Conservation (phyloP, 139 green algal species). For the Volvox africanus region DNA sequence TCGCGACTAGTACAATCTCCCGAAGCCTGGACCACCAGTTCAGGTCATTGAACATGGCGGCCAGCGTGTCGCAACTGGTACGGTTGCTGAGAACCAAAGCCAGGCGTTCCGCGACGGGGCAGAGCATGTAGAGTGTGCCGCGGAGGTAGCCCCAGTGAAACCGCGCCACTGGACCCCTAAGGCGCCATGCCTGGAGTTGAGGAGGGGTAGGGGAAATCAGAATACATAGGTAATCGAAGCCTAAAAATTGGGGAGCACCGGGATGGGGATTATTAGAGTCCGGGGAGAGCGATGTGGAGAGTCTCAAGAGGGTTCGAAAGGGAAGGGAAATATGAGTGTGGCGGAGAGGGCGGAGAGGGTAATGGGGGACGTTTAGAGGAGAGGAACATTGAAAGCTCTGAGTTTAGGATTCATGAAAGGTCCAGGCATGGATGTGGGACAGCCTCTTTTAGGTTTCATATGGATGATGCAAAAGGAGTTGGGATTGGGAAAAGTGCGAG, state of each 20-base stretch:
- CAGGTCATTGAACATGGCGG: conserved; percentile 2
- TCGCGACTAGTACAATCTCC: conserved; percentile 17
- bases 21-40: conserved; percentile 25
- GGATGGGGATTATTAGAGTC: too few species aligned
- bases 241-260: background rate
- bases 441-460: too few species aligned
- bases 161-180: background rate
- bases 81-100: conserved; percentile 8
- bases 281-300: too few species aligned
- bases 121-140: conserved; percentile 35
- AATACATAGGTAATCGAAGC: background rate
- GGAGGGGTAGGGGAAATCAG: background rate
- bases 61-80: background rate
- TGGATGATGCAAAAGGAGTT: too few species aligned
- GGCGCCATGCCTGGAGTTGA: conserved; percentile 23
- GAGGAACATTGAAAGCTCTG: too few species aligned
- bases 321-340: too few species aligned
- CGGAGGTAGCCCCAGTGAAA: conserved; percentile 37
- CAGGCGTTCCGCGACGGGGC: background rate
- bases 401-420: too few species aligned
- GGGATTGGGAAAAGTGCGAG: too few species aligned
- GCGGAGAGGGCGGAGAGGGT: too few species aligned
- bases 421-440: too few species aligned
- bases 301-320: too few species aligned
- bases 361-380: too few species aligned